phyloP scores from a whole-genome alignment of 768 basidiomycete genomes.

The Hypholoma sublateritium region DNA sequence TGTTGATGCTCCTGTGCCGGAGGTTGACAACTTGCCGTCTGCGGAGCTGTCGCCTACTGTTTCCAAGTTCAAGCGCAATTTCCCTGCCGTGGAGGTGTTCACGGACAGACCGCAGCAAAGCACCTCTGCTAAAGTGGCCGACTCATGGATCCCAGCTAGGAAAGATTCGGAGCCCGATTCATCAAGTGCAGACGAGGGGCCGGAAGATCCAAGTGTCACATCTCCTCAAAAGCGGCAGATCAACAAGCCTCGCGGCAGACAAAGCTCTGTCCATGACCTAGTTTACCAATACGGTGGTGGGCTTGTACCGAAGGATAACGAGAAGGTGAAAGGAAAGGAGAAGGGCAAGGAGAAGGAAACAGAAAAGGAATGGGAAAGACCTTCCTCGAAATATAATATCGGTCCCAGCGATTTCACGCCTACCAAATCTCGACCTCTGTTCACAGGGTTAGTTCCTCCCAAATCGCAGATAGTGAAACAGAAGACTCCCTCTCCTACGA shows the following conservation, averaged over 20 bases:
- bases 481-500: slow-evolving; percentile 21
- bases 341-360: slow-evolving; percentile 1
- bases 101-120: slow-evolving; percentile 13
- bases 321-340: slow-evolving; percentile 11
- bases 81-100: slow-evolving; percentile 32
- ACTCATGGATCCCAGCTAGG: slow-evolving; percentile 50
- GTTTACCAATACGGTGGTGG: slow-evolving; percentile 78
- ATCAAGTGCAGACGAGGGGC: slow-evolving; percentile 62
- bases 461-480: slow-evolving; percentile 3
- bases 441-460: slow-evolving; percentile 5
- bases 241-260: slow-evolving; percentile 52
- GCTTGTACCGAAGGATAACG: slow-evolving; percentile 42
- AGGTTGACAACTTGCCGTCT: slow-evolving; percentile 12
- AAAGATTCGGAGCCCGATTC: slow-evolving; percentile 34
- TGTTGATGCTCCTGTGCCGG: slow-evolving; percentile 25
- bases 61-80: slow-evolving; percentile 34
- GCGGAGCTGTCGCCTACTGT: slow-evolving; percentile 36
- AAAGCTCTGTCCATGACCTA: slow-evolving; percentile 82
- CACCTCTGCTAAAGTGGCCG: slow-evolving; percentile 25
- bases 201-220: slow-evolving; percentile 40
- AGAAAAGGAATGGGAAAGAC: slow-evolving; percentile 7
- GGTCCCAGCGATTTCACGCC: slow-evolving; percentile 17
- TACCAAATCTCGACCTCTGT: slow-evolving; percentile 8
- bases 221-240: slow-evolving; percentile 24
- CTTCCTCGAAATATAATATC: slow-evolving; percentile 4